phyloP scores from a whole-genome alignment of 495 filamentous ascomycete genomes.

The Gamarada debralockiae region DNA sequence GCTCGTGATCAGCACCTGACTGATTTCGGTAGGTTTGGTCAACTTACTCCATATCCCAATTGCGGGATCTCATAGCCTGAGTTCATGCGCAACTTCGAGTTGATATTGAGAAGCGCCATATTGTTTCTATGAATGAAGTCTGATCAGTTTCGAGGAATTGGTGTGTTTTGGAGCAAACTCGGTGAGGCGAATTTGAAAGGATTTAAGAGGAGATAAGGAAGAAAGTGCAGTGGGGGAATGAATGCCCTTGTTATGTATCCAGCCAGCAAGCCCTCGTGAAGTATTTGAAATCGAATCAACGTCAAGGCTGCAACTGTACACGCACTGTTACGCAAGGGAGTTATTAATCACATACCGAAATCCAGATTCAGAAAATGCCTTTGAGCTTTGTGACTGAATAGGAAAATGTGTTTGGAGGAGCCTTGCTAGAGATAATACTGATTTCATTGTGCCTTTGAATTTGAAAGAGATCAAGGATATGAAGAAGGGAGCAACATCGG shows the following conservation, averaged over 20 bases:
- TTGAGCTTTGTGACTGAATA: too few species aligned
- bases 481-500: too few species aligned
- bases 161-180: background rate
- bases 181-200: background rate
- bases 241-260: background rate
- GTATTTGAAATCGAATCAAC: too few species aligned
- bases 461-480: too few species aligned
- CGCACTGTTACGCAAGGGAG: too few species aligned
- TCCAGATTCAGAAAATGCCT: too few species aligned
- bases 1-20: constrained; percentile 10
- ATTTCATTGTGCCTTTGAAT: too few species aligned
- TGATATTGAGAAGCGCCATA: constrained; percentile 58
- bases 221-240: background rate
- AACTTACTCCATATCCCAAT: constrained; percentile 68
- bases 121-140: constrained; percentile 8
- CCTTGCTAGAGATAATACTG: too few species aligned
- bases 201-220: background rate
- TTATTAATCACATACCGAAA: too few species aligned
- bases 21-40: background rate
- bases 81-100: constrained; percentile 63
- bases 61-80: constrained; percentile 76
- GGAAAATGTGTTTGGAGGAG: too few species aligned
- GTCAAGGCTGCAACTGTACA: too few species aligned
- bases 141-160: background rate
- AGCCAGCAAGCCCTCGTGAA: background rate